Conservation (phyloP, 75 land plant genomes). For the Pinus taeda region DNA sequence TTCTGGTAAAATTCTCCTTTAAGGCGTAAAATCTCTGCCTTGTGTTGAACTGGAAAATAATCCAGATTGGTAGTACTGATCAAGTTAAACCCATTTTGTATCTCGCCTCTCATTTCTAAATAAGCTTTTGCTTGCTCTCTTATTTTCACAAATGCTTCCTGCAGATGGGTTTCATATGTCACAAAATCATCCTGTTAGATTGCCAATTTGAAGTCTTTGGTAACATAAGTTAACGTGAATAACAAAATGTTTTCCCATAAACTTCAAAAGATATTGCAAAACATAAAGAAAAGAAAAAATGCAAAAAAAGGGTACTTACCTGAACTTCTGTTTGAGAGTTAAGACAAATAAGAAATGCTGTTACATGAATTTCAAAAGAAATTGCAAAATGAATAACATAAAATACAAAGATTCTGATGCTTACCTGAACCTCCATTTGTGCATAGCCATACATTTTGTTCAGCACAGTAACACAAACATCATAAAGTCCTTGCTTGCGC, state of each 20-base stretch:
- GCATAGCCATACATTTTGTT: slow-evolving; percentile 98
- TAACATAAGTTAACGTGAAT: not conserved
- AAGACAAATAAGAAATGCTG: not conserved
- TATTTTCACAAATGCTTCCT: slow-evolving; percentile 99
- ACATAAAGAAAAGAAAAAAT: not conserved
- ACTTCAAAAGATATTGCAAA: slow-evolving; percentile 1
- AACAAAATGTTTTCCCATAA: not conserved
- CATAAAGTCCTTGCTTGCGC: slow-evolving; percentile 95
- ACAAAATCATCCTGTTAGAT: not conserved
- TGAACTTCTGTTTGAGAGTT: not conserved
- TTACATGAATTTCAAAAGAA: not conserved
- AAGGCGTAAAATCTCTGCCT: slow-evolving; percentile 90
- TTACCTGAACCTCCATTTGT: slow-evolving; percentile 98
- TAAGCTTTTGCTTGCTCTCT: slow-evolving; percentile 98
- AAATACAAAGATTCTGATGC: not conserved
- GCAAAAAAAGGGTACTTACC: not conserved
- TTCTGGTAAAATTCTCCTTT: slow-evolving; percentile 93
- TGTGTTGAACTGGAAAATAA: slow-evolving; percentile 85
- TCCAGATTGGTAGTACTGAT: slow-evolving; percentile 94
- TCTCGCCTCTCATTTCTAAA: slow-evolving; percentile 93
- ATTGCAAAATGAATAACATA: not conserved
- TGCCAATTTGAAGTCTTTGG: not conserved
- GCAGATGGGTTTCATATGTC: slow-evolving; percentile 15
- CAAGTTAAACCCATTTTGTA: slow-evolving; percentile 79
- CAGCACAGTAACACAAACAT: slow-evolving; percentile 92